A percentile compares a stretch with the other conserved stretches of the same genome.
Evolutionary conservation across 129 eudicot species (phyloP).

Genomic region (Arctium minus): DNA sequence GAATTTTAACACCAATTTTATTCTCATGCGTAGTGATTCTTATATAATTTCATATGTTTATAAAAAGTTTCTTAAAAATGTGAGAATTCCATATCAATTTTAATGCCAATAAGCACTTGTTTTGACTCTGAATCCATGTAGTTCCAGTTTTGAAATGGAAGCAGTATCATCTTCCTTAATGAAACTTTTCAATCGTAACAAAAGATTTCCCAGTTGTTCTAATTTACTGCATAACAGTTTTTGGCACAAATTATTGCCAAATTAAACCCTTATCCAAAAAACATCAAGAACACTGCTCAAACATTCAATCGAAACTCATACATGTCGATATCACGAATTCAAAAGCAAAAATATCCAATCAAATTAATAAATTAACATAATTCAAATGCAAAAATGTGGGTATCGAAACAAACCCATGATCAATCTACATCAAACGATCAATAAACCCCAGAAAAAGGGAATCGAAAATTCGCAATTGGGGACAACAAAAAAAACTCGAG

Average conservation of each 20-base stretch:
- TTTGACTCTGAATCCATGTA: constrained; percentile 4
- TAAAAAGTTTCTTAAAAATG: neutral
- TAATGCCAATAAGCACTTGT: neutral
- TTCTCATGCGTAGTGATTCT: neutral
- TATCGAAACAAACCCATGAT: neutral
- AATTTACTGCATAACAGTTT: neutral
- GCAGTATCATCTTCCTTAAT: neutral
- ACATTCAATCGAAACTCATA: neutral
- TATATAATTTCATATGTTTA: neutral
- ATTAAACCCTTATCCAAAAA: constrained; percentile 1
- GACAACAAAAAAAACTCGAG: neutral
- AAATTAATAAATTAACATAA: neutral
- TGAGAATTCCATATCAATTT: constrained; percentile 2
- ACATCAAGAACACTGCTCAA: constrained; percentile 2
- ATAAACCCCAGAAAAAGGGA: neutral
- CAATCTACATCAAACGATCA: constrained; percentile 4
- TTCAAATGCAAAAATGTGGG: constrained; percentile 13
- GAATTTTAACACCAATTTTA: neutral
- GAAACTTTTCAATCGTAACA: neutral
- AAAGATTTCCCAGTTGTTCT: neutral
- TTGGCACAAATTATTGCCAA: neutral
- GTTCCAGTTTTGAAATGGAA: neutral
- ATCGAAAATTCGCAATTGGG: constrained; percentile 13
- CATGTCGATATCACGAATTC: neutral
- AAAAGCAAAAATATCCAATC: neutral